phyloP scores from a whole-genome alignment of 176 grass and related monocot genomes.

The Stipa capillata region DNA sequence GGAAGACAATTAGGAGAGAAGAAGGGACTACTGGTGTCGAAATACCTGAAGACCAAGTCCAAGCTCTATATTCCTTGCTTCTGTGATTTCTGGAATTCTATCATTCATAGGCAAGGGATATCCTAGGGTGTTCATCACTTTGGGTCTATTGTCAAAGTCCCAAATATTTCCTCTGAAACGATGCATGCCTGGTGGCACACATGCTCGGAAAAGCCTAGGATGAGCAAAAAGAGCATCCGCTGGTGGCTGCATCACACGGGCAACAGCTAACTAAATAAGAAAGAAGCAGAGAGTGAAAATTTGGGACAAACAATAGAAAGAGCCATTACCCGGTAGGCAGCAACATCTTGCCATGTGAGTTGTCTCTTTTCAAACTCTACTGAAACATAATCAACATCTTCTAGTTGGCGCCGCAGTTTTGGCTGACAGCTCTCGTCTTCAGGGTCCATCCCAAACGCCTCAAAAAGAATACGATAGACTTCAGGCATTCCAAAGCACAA shows the following conservation, averaged over 20 bases:
- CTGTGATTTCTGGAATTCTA: slow-evolving; percentile 92
- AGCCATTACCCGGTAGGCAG: slow-evolving; percentile 67
- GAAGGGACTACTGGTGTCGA: neutral
- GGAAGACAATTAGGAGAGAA: neutral
- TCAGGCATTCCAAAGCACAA: slow-evolving; percentile 99
- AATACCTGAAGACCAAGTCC: slow-evolving; percentile 96
- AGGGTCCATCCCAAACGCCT: slow-evolving; percentile 92
- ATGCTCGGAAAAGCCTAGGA: slow-evolving; percentile 94
- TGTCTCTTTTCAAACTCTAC: slow-evolving; percentile 87
- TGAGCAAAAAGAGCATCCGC: slow-evolving; percentile 92
- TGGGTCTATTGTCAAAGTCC: slow-evolving; percentile 84
- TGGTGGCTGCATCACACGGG: slow-evolving; percentile 58
- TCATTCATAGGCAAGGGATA: slow-evolving; percentile 82
- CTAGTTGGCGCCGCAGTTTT: slow-evolving; percentile 83
- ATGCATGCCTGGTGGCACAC: slow-evolving; percentile 98
- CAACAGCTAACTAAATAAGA: neutral
- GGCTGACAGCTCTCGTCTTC: slow-evolving; percentile 90
- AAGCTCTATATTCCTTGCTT: slow-evolving; percentile 97
- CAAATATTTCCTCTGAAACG: slow-evolving; percentile 91
- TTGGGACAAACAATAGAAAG: neutral
- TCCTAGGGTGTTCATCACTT: slow-evolving; percentile 63
- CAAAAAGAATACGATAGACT: slow-evolving; percentile 95
- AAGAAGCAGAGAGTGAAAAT: neutral
- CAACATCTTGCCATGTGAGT: slow-evolving; percentile 83
- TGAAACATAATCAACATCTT: slow-evolving; percentile 98